phyloP scores from a whole-genome alignment of 2,329 filamentous ascomycete genomes.

The Phaeosphaeria sp. region DNA sequence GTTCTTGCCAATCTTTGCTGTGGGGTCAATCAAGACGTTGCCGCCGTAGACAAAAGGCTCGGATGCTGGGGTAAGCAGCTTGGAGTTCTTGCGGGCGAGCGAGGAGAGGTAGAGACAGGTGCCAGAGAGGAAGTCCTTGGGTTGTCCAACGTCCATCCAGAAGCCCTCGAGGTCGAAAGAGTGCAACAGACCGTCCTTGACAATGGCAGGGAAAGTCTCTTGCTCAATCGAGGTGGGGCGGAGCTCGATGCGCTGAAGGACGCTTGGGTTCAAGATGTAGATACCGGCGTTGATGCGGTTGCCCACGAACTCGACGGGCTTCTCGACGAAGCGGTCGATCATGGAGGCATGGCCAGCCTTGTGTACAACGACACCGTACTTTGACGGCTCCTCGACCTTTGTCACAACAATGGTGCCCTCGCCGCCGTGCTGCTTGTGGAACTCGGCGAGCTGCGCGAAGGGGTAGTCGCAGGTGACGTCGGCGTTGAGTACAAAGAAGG shows the following conservation, averaged over 20 bases:
- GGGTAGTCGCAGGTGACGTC: constrained; percentile 99
- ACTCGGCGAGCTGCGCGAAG: constrained; percentile 85
- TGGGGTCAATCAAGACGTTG: constrained; percentile 93
- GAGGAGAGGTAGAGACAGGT: constrained; percentile 96
- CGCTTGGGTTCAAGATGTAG: constrained; percentile 94
- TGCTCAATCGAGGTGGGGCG: constrained; percentile 98
- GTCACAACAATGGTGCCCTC: constrained; percentile 98
- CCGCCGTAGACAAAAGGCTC: constrained; percentile 88
- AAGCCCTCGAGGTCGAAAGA: constrained; percentile 96
- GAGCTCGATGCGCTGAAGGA: constrained; percentile 90
- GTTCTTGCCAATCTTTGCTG: constrained; percentile 96
- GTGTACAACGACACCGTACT: constrained; percentile 98
- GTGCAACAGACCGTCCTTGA: constrained; percentile 87
- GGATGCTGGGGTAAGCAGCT: constrained; percentile 75
- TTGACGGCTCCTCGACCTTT: constrained; percentile 98
- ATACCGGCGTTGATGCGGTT: constrained; percentile 99
- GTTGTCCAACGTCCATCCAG: constrained; percentile 99
- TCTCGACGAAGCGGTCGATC: constrained; percentile 99
- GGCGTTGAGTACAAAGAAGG: constrained; percentile 98
- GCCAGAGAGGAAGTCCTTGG: constrained; percentile 96
- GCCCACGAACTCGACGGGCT: constrained; percentile 97
- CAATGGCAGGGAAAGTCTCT: constrained; percentile 96
- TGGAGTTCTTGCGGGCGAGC: constrained; percentile 86
- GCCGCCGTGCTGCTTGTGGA: constrained; percentile 91
- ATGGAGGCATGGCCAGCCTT: constrained; percentile 88